Conservation (phyloP, 345 rosid genomes). For the Eucalyptus viminalis region DNA sequence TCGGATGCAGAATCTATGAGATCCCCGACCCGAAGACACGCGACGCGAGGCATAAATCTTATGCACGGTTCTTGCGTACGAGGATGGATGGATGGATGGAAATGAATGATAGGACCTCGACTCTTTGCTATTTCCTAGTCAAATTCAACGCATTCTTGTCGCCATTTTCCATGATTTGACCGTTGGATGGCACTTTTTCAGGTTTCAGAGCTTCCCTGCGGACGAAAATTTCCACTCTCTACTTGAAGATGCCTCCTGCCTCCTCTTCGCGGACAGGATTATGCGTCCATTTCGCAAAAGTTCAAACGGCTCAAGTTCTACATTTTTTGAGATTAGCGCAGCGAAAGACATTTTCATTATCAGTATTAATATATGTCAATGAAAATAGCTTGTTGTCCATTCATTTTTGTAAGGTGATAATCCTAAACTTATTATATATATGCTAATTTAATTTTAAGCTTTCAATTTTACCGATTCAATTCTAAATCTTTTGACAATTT, state of each 20-base stretch:
- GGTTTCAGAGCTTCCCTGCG: neutral
- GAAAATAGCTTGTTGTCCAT: neutral
- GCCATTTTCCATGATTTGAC: neutral
- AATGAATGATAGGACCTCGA: neutral
- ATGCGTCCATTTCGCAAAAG: neutral
- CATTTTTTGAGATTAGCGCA: no score
- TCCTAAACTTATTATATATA: neutral
- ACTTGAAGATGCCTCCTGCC: neutral
- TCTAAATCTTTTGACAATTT: accelerated
- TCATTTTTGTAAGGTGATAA: neutral
- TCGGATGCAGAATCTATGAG: neutral
- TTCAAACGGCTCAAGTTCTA: neutral
- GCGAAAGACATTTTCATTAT: neutral
- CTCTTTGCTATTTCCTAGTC: neutral
- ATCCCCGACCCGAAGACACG: neutral
- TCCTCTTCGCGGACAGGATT: neutral
- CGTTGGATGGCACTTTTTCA: neutral
- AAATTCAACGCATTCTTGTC: neutral
- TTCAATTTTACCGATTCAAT: accelerated
- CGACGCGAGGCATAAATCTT: neutral
- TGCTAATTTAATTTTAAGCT: neutral
- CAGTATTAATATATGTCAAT: neutral
- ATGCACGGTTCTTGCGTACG: neutral
- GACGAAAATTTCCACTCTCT: neutral
- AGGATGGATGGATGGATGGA: neutral